phyloP scores from a whole-genome alignment of 2,329 filamentous ascomycete species.

The Fusarium sp. region DNA sequence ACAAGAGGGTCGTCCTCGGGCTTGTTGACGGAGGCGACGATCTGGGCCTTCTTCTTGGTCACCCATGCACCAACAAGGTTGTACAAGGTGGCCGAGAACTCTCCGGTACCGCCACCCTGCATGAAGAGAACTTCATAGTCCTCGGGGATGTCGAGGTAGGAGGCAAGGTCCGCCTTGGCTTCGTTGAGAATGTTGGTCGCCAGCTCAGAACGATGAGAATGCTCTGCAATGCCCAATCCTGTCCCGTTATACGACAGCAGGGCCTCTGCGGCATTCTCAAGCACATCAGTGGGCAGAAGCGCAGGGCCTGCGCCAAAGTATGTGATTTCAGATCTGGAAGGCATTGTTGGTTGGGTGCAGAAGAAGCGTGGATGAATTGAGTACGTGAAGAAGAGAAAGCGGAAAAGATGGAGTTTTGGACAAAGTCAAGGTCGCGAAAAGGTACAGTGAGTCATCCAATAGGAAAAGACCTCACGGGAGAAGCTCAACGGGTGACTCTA shows the following conservation, averaged over 20 bases:
- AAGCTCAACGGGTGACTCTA: slow-evolving; percentile 31
- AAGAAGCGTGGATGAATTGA: slow-evolving; percentile 16
- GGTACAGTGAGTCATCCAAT: slow-evolving; percentile 40
- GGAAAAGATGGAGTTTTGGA: slow-evolving; percentile 29
- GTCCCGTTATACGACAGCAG: too few relatives aligned
- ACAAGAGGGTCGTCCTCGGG: slow-evolving; percentile 62
- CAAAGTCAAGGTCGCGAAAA: slow-evolving; percentile 14
- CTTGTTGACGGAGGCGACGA: slow-evolving; percentile 65
- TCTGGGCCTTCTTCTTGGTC: slow-evolving; percentile 70
- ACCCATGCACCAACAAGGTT: slow-evolving; percentile 90
- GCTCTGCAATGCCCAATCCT: too few relatives aligned
- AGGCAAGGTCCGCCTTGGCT: slow-evolving; percentile 78
- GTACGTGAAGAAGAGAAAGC: background rate
- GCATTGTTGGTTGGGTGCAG: slow-evolving; percentile 62
- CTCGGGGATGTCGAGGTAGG: slow-evolving; percentile 83
- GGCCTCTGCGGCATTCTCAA: slow-evolving; percentile 67
- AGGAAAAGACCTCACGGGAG: slow-evolving; percentile 31
- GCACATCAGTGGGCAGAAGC: slow-evolving; percentile 82
- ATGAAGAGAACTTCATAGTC: slow-evolving; percentile 92
- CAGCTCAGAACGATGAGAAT: slow-evolving; percentile 82
- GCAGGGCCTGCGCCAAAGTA: slow-evolving; percentile 95
- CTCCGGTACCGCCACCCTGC: slow-evolving; percentile 86
- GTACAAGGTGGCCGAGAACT: slow-evolving; percentile 86
- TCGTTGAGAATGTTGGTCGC: slow-evolving; percentile 84
- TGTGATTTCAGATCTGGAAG: slow-evolving; percentile 77